phyloP scores from a whole-genome alignment of 805 yeast genomes.

The Komagataella kurtzmanii region DNA sequence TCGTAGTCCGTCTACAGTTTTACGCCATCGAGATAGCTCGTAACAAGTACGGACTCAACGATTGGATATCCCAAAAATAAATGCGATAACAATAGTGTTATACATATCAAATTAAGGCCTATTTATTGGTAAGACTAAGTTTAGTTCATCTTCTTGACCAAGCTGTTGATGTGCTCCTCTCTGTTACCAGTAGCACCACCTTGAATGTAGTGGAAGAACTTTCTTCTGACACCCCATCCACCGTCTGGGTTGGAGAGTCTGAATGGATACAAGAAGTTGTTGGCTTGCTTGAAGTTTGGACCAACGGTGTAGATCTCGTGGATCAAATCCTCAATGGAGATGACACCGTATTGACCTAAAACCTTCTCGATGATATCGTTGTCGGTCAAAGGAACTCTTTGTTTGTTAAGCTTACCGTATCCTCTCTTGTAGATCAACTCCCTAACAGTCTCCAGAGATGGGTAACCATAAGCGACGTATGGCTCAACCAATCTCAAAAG shows the following conservation, averaged over 20 bases:
- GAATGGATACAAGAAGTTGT: conserved; percentile 98
- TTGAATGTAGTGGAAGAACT: conserved; percentile 93
- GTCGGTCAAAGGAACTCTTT: conserved; percentile 83
- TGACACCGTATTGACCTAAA: conserved; percentile 88
- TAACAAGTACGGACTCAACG: conserved; percentile 81
- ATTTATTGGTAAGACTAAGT: conserved; percentile 7
- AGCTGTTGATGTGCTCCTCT: conserved; percentile 89
- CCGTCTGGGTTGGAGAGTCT: conserved; percentile 92
- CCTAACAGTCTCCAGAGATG: conserved; percentile 83
- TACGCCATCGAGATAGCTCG: conserved; percentile 91
- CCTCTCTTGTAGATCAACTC: conserved; percentile 96
- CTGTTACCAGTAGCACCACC: conserved; percentile 99
- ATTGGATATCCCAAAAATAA: conserved; percentile 52
- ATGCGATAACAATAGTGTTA: background rate
- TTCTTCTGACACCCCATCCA: conserved; percentile 95
- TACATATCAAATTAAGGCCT: background rate
- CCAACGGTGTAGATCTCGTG: conserved; percentile 95
- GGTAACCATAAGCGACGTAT: conserved; percentile 96
- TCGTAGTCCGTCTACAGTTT: conserved; percentile 88
- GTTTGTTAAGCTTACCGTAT: conserved; percentile 93
- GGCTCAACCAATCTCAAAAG: conserved; percentile 90
- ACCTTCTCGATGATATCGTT: conserved; percentile 78
- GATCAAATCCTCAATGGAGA: conserved; percentile 84
- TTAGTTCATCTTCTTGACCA: conserved; percentile 89
- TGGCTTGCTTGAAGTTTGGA: conserved; percentile 97